Evolutionary conservation across 1,284 basidiomycete species (phyloP).

Genomic region (Macrocystidia cucumis): DNA sequence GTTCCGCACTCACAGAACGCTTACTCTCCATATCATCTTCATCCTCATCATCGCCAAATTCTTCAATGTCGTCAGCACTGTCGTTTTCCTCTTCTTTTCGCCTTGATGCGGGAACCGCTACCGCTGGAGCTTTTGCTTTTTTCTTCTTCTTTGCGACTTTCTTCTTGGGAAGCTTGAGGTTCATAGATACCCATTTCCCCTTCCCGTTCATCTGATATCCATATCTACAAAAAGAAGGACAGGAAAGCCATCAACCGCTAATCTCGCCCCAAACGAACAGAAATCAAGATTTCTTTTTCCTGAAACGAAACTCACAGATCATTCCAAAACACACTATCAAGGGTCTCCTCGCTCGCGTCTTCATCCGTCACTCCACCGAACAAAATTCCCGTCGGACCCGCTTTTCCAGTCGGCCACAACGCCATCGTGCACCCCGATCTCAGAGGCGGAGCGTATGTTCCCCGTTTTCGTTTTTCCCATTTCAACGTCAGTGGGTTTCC

Average conservation of each 20-base stretch:
- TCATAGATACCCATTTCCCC: conserved; percentile 77
- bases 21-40: too few species aligned
- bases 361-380: conserved; percentile 93
- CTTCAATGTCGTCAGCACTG: conserved; percentile 22
- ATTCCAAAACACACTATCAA: conserved; percentile 83
- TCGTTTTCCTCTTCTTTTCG: conserved; percentile 13
- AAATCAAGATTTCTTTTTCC: not conserved
- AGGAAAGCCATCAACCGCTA: not conserved
- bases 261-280: not conserved
- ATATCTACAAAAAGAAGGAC: conserved; percentile 46
- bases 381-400: conserved; percentile 66
- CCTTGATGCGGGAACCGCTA: conserved; percentile 5
- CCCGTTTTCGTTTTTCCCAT: conserved; percentile 83
- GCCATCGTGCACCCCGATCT: conserved; percentile 85
- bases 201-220: conserved; percentile 76
- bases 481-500: conserved; percentile 51
- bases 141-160: conserved; percentile 35
- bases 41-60: too few species aligned
- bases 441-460: conserved; percentile 64
- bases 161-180: conserved; percentile 61
- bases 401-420: conserved; percentile 64
- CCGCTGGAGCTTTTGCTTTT: conserved; percentile 18
- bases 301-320: conserved; percentile 50
- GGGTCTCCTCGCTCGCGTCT: conserved; percentile 79
- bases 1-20: too few species aligned